Evolutionary conservation across 2,329 filamentous ascomycete species (phyloP).

Genomic region (Pseudocercospora vitis): DNA sequence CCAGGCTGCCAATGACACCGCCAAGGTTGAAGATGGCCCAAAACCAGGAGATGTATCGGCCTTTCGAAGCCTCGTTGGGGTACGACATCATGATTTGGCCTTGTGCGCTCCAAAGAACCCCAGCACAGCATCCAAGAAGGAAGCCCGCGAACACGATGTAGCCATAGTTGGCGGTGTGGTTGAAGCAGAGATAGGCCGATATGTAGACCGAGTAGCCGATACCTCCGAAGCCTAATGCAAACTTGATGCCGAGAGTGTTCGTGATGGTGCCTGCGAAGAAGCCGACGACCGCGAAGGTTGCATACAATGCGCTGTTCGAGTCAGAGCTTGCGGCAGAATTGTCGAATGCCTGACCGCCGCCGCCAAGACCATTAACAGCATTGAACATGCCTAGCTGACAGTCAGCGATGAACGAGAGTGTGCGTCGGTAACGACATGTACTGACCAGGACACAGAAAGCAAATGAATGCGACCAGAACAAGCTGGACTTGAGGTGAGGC

Average conservation of each 20-base stretch:
- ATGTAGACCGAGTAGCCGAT: conserved; percentile 75
- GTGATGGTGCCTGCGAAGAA: conserved; percentile 69
- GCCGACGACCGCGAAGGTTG: conserved; percentile 66
- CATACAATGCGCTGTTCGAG: conserved; percentile 69
- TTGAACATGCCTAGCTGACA: conserved; percentile 48
- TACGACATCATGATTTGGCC: conserved; percentile 89
- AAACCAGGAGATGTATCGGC: conserved; percentile 83
- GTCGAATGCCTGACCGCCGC: conserved; percentile 44
- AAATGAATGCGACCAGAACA: conserved; percentile 50
- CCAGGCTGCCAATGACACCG: conserved; percentile 76
- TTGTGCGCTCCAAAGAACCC: conserved; percentile 77
- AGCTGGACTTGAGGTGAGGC: conserved; percentile 52
- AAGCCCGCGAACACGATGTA: conserved; percentile 76
- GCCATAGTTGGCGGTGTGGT: conserved; percentile 52
- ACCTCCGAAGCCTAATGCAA: conserved; percentile 69
- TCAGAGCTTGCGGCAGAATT: conserved; percentile 56
- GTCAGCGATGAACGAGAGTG: not conserved
- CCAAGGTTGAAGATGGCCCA: conserved; percentile 95
- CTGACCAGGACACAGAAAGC: conserved; percentile 52
- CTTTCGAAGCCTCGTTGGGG: conserved; percentile 76
- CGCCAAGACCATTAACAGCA: conserved; percentile 51
- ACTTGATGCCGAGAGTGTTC: conserved; percentile 70
- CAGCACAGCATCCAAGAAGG: conserved; percentile 73
- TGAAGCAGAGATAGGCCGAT: conserved; percentile 67
- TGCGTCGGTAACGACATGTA: not conserved